Evolutionary conservation across 176 grass and related monocot species (phyloP).

Genomic region (Ensete glaucum): DNA sequence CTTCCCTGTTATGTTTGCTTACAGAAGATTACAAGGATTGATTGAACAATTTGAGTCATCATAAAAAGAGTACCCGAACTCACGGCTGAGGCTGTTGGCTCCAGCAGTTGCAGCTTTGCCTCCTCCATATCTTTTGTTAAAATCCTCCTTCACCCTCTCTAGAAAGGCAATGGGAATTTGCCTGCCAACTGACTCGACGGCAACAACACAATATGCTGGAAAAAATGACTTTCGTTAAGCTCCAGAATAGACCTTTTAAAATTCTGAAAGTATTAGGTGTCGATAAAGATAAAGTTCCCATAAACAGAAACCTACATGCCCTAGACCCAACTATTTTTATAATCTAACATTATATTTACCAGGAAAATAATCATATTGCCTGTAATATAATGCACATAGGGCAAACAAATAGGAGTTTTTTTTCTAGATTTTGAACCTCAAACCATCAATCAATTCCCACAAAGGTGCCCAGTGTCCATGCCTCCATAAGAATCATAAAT

Average conservation of each 20-base stretch:
- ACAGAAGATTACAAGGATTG: background rate
- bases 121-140: slow-evolving; percentile 75
- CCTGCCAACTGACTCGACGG: slow-evolving; percentile 84
- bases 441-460: too few relatives aligned
- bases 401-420: too few relatives aligned
- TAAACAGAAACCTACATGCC: too few relatives aligned
- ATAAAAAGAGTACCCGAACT: slow-evolving; percentile 48
- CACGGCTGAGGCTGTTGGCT: slow-evolving; percentile 68
- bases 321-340: too few relatives aligned
- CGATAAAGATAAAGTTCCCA: background rate
- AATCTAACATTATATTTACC: too few relatives aligned
- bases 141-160: slow-evolving; percentile 86
- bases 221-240: slow-evolving; percentile 11
- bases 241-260: too few relatives aligned
- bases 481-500: too few relatives aligned
- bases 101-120: slow-evolving; percentile 77
- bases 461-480: too few relatives aligned
- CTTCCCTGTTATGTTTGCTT: background rate
- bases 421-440: too few relatives aligned
- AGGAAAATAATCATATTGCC: too few relatives aligned
- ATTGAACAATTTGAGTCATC: background rate
- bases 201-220: slow-evolving; percentile 87
- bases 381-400: too few relatives aligned
- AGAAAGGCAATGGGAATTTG: slow-evolving; percentile 87
- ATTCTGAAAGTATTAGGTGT: background rate